Percentiles rank a stretch among this genome's conserved stretches.
Evolutionary conservation across 2,329 filamentous ascomycete genomes (phyloP).

Genomic region (Lecanicillium sp.): DNA sequence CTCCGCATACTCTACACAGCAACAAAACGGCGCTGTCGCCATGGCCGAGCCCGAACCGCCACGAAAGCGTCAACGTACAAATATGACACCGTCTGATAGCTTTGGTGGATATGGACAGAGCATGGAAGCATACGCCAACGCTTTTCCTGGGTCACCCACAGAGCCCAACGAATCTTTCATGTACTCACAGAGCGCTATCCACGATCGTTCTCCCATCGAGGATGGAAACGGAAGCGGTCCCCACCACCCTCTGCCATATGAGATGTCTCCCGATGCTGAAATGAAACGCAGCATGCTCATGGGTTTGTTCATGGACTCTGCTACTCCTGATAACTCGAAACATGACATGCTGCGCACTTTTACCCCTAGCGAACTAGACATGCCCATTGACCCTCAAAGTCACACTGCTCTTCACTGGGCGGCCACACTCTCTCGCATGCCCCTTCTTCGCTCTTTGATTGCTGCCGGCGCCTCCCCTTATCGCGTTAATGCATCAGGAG

Average conservation of each 20-base stretch:
- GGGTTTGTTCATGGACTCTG: slow-evolving; percentile 71
- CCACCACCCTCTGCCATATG: slow-evolving; percentile 55
- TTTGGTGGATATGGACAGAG: slow-evolving; percentile 46
- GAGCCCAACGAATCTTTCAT: slow-evolving; percentile 75
- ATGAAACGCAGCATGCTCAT: slow-evolving; percentile 75
- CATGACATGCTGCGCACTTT: slow-evolving; percentile 72
- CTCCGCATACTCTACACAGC: slow-evolving; percentile 59
- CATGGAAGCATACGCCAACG: slow-evolving; percentile 33
- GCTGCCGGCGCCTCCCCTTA: slow-evolving; percentile 78
- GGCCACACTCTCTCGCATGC: slow-evolving; percentile 79
- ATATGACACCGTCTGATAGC: slow-evolving; percentile 46
- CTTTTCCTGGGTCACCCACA: slow-evolving; percentile 64
- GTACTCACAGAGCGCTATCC: slow-evolving; percentile 45
- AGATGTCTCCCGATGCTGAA: slow-evolving; percentile 57
- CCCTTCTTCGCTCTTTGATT: slow-evolving; percentile 73
- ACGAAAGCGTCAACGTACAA: slow-evolving; percentile 63
- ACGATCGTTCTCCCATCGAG: slow-evolving; percentile 31
- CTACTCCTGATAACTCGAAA: slow-evolving; percentile 59
- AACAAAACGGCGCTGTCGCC: slow-evolving; percentile 23
- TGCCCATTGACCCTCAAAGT: slow-evolving; percentile 80
- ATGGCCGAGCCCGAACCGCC: slow-evolving; percentile 64
- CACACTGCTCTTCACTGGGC: slow-evolving; percentile 96
- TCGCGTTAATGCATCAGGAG: slow-evolving; percentile 79
- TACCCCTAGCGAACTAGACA: slow-evolving; percentile 74
- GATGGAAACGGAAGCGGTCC: slow-evolving; percentile 52